Base-by-base conservation (phyloP, 805 yeast genomes). In the Ogataea salicorniae region DNA sequence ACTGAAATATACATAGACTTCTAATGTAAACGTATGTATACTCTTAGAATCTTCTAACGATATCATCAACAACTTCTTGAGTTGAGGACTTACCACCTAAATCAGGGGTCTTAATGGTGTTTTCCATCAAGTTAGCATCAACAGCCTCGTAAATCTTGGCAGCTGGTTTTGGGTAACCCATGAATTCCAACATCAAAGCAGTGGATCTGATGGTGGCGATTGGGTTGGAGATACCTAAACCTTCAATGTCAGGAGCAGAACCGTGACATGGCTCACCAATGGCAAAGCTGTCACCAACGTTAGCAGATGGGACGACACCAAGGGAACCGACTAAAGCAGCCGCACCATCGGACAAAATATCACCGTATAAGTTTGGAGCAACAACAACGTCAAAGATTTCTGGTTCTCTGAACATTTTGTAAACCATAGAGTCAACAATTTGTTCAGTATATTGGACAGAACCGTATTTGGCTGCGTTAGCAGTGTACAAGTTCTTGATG, bases 191-290 rank as follows among this genome's bases (percentile, higher is more conserved):
- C 96, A 94, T 84, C 67, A 94, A 77, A 48, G 98, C 99, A 49
- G 97, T 84, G 31, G 99, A 94, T 74, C 99, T 84, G 66, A 94
- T 92, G 44, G 99, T 94, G 48, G 99, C 99, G 62, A 94, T 83
- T 56, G 99, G 99, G 79, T 92, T 92, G 45, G 97, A 80, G 60
- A 89, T 87, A 61, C 94, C 94, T 70, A 79, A 83, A 60, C 99
- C 99, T 67, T 91, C 96, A 57, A 94, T 94, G 69, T 94, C 99
- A 48, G 99, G 99, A 46, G 99, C 99, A 47, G 96, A 87, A 52
- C 99, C 99, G 72, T 94, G 99, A 67, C 97, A 91, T 65, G 99
- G 99, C 74, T 94, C 99, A 67, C 99, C 99, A 65, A 94, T 89
- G 54, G 95, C 97, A 65, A 94, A 92, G 66, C 77, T 72, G 66